phyloP scores from a whole-genome alignment of 805 yeast genomes.

The Metschnikowia corniflorae region DNA sequence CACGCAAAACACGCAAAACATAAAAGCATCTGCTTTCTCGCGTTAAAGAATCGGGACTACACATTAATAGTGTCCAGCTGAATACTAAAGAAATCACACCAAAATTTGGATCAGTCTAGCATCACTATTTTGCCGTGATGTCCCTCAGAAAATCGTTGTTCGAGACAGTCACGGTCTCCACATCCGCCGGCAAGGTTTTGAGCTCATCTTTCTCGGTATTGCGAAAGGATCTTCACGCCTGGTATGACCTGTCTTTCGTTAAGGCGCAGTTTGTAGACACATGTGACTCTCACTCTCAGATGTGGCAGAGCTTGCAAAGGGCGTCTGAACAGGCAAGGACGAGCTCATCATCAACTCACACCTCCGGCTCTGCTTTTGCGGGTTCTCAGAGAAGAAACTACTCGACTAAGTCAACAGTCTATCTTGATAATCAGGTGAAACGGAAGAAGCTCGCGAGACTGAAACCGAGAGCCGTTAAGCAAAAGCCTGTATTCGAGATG shows the following conservation, averaged over 20 bases:
- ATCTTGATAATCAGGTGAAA: slow-evolving; percentile 11
- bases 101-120: too few relatives aligned
- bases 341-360: neutral
- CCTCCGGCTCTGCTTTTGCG: neutral
- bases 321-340: slow-evolving; percentile 9
- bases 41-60: neutral
- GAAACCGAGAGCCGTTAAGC: slow-evolving; percentile 19
- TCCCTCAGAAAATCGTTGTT: slow-evolving; percentile 16
- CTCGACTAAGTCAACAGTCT: slow-evolving; percentile 12
- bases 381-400: slow-evolving; percentile 7
- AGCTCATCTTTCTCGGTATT: slow-evolving; percentile 18
- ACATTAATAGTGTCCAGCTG: neutral
- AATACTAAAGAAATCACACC: neutral
- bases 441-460: slow-evolving; percentile 11
- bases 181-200: slow-evolving; percentile 22
- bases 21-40: neutral
- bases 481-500: slow-evolving; percentile 40
- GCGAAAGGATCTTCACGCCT: slow-evolving; percentile 18
- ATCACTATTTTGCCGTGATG: slow-evolving; percentile 11
- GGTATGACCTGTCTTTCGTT: slow-evolving; percentile 22
- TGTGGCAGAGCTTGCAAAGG: slow-evolving; percentile 23
- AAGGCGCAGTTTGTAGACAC: slow-evolving; percentile 19
- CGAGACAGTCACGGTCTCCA: slow-evolving; percentile 26
- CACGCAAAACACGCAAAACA: neutral
- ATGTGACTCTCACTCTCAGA: slow-evolving; percentile 18